Evolutionary conservation across 2,329 filamentous ascomycete genomes (phyloP), one percentile per base, ranked within the genome.

Genomic region (Trichoderma afroharzianum): DNA sequence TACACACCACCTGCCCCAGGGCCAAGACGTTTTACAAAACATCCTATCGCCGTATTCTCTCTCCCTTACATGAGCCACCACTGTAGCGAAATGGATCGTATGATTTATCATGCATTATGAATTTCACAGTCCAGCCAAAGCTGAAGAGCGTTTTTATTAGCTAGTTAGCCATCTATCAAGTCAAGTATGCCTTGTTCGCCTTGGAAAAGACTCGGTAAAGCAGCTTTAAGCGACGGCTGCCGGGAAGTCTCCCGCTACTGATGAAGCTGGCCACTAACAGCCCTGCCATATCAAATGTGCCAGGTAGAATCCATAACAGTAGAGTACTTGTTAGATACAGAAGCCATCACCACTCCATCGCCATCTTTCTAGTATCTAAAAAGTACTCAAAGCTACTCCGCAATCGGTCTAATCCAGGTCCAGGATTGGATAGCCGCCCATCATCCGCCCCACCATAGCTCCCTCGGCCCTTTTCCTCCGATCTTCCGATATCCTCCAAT

Each of bases 291-390:
- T n/a, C 39, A 43, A 43, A 43, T 43, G 39, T 39, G 7, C 36
- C 36, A 14, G 33, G 33, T 14, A 15, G 12, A 36, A 6, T 36
- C 12, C 15, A 39, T 39, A 14, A 3, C 36, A 39, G 33, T 39
- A 15, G 0, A 3, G 6, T 39, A 43, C 39, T n/a, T 47, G 5
- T 11, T 3, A 21, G 18, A 4, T n/a, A 18, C 39, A 4, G 1
- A 9, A 2, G n/a, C n/a, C 2, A 43, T 9, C 18, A 43, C 7
- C 4, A 4, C 1, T 43, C 0, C 4, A 1, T 4, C 15, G 2
- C 7, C 0, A 3, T 2, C 7, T 9, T 2, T 0, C 1, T n/a
- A n/a, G 39, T 43, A 43, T 1, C 3, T 1, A 4, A 2, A 0
- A n/a, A 9, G 39, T 43, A n/a, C 15, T 6, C 11, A 4, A 6